phyloP scores from a whole-genome alignment of 805 yeast genomes.

The Metschnikowia cubensis region DNA sequence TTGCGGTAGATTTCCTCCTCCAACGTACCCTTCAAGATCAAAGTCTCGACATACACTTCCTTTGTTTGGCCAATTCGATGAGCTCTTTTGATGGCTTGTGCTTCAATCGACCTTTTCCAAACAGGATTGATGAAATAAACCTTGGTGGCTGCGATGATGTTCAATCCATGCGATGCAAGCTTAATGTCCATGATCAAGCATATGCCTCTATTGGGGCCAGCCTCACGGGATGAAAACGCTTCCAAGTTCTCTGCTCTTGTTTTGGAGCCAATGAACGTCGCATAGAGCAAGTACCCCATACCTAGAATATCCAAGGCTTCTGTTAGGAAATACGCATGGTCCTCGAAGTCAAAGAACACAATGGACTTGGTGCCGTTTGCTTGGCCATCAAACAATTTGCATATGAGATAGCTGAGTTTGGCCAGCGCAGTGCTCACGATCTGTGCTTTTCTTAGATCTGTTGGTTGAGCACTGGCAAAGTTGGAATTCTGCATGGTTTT shows the following conservation, averaged over 20 bases:
- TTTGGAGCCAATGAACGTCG: constrained; percentile 50
- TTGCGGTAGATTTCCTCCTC: constrained; percentile 63
- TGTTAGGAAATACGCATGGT: constrained; percentile 62
- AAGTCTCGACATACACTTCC: constrained; percentile 67
- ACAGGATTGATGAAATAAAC: constrained; percentile 71
- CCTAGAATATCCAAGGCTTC: constrained; percentile 64
- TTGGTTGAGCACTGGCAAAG: background rate
- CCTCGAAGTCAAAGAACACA: constrained; percentile 68
- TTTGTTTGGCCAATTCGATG: constrained; percentile 68
- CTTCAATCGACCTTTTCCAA: constrained; percentile 66
- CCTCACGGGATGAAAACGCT: constrained; percentile 42
- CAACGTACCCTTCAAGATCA: constrained; percentile 56
- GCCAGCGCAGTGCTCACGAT: constrained; percentile 62
- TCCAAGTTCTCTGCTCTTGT: constrained; percentile 52
- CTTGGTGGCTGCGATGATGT: constrained; percentile 62
- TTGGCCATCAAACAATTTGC: constrained; percentile 53
- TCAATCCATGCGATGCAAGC: constrained; percentile 66
- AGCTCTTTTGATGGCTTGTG: constrained; percentile 74
- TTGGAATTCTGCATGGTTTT: background rate
- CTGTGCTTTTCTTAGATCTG: constrained; percentile 23
- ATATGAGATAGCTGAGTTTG: constrained; percentile 57
- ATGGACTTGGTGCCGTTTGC: constrained; percentile 46
- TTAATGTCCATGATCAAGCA: constrained; percentile 63
- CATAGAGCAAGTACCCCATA: constrained; percentile 56
- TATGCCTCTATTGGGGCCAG: constrained; percentile 40